These are phyloP conservation scores for Dalbergia oliveri DNA, from an alignment of 306 rosid species.

Conservation along the genomic window DNA sequence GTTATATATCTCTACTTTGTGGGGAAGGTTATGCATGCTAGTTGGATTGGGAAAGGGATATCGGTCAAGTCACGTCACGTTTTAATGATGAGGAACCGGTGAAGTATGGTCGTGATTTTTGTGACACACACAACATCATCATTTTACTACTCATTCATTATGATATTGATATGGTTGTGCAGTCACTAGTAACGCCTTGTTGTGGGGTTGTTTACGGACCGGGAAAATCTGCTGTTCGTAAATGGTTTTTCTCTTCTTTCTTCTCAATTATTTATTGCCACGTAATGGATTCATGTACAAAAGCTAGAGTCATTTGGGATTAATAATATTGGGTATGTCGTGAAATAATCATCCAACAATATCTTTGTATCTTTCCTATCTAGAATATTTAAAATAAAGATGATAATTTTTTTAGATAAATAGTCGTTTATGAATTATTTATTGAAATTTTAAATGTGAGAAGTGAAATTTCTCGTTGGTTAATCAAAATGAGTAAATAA, in stretches of 20 bases:
- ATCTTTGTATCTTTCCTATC: too few species aligned
- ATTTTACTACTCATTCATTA: neutral
- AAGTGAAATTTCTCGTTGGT: too few species aligned
- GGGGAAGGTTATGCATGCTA: neutral
- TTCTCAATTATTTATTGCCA: too few species aligned
- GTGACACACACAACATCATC: neutral
- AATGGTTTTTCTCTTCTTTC: too few species aligned
- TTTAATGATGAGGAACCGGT: neutral
- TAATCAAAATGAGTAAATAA: too few species aligned
- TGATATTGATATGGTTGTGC: neutral
- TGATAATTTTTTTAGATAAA: too few species aligned
- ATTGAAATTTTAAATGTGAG: neutral
- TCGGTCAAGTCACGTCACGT: slow-evolving; percentile 15
- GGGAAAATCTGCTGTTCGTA: too few species aligned
- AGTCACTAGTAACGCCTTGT: neutral
- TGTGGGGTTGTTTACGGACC: too few species aligned
- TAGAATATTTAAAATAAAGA: too few species aligned
- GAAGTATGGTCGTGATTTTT: slow-evolving; percentile 23
- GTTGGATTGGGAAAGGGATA: neutral
- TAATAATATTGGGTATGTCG: neutral
- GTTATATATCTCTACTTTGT: neutral
- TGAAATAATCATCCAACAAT: neutral
- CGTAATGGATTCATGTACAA: neutral
- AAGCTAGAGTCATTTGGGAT: neutral
- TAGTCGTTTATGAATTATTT: neutral